Conservation (phyloP, 805 yeast species). For the Scheffersomyces spartinae region DNA sequence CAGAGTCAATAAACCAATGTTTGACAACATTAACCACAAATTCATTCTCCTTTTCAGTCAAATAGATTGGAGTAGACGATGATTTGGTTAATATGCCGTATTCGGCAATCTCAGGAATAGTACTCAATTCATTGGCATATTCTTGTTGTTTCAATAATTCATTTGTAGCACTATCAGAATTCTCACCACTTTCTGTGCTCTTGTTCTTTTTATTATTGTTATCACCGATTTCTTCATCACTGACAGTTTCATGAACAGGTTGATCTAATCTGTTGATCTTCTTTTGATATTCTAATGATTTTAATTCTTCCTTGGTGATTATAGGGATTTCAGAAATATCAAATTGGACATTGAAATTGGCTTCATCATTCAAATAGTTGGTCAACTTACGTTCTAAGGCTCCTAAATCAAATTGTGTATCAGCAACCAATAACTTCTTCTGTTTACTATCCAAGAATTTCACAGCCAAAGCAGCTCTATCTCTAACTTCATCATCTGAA, state of each 20-base stretch:
- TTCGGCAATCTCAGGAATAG: constrained; percentile 58
- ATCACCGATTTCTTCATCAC: constrained; percentile 11
- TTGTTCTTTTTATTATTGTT: constrained; percentile 6
- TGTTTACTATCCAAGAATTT: constrained; percentile 37
- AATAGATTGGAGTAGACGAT: constrained; percentile 43
- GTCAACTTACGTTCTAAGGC: constrained; percentile 71
- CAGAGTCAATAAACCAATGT: constrained; percentile 61
- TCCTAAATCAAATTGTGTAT: constrained; percentile 35
- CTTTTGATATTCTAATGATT: constrained; percentile 48
- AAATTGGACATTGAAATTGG: constrained; percentile 48
- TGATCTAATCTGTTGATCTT: constrained; percentile 31
- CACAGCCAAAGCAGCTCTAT: constrained; percentile 84
- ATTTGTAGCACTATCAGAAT: constrained; percentile 12
- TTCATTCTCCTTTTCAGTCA: constrained; percentile 90
- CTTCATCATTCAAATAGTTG: constrained; percentile 45
- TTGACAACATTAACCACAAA: constrained; percentile 77
- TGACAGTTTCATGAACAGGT: constrained; percentile 9
- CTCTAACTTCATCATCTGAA: constrained; percentile 94
- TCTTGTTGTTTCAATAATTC: constrained; percentile 42
- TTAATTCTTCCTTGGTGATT: constrained; percentile 55
- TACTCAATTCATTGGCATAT: constrained; percentile 56
- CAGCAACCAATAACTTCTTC: constrained; percentile 24
- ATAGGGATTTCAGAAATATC: constrained; percentile 60
- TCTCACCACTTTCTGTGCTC: constrained; percentile 10
- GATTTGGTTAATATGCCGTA: constrained; percentile 73